phyloP scores from a whole-genome alignment of 163 green algal species.

The Scenedesmus sp. region DNA sequence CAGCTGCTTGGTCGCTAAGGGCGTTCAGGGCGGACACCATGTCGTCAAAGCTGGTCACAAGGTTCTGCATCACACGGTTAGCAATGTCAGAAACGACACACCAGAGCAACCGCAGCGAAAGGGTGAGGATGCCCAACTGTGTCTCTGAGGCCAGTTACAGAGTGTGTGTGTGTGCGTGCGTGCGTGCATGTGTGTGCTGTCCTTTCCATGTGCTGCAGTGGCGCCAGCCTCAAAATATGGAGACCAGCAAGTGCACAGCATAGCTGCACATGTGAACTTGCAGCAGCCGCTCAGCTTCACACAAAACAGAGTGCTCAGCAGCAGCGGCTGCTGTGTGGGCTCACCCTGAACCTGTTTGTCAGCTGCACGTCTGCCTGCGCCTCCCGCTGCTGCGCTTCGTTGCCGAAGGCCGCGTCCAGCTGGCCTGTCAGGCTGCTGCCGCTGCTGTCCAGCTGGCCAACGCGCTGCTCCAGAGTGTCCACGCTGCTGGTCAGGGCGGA shows the following conservation, averaged over 20 bases:
- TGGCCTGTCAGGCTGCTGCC: neutral
- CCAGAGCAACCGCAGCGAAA: too few species aligned
- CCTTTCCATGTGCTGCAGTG: too few species aligned
- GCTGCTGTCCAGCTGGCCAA: neutral
- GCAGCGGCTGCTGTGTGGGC: neutral
- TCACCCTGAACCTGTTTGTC: slow-evolving; percentile 8
- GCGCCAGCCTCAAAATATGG: too few species aligned
- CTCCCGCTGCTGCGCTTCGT: slow-evolving; percentile 18
- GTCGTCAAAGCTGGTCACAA: slow-evolving; percentile 22
- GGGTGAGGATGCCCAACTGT: too few species aligned
- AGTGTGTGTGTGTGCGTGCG: too few species aligned
- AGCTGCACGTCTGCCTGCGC: neutral
- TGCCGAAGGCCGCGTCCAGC: neutral
- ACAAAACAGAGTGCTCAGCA: neutral
- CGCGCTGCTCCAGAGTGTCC: neutral
- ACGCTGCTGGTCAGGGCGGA: slow-evolving; percentile 24
- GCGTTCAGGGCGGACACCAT: neutral
- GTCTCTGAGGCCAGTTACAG: too few species aligned
- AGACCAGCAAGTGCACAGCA: too few species aligned
- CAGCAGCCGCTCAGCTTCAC: too few species aligned
- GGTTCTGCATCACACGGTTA: slow-evolving; percentile 1
- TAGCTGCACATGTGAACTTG: too few species aligned
- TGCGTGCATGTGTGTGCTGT: too few species aligned
- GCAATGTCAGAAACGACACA: neutral
- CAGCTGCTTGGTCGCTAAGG: slow-evolving; percentile 24